Percentiles rank a stretch among this genome's conserved stretches.
Evolutionary conservation across 306 rosid species (phyloP).

Genomic region (Vigna mungo): DNA sequence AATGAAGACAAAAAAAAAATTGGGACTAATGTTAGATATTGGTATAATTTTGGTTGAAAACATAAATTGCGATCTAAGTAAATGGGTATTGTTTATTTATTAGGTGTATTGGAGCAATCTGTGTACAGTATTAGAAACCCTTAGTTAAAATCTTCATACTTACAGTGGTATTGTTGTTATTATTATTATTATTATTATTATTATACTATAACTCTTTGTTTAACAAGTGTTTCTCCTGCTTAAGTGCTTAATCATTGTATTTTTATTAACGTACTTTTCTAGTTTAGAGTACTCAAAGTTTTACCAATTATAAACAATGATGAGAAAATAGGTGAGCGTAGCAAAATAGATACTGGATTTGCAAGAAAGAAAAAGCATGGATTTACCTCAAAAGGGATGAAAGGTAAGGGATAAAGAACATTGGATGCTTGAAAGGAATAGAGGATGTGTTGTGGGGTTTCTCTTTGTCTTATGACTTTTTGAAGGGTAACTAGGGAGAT

Average conservation of each 20-base stretch:
- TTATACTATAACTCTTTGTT: slow-evolving; percentile 4
- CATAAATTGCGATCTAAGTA: slow-evolving; percentile 21
- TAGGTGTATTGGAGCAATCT: slow-evolving; percentile 34
- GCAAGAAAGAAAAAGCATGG: slow-evolving; percentile 51
- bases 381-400: slow-evolving; percentile 90
- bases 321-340: slow-evolving; percentile 51
- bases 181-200: too few species aligned
- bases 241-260: slow-evolving; percentile 29
- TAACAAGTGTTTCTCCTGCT: background rate
- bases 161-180: background rate
- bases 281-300: slow-evolving; percentile 28
- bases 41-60: slow-evolving; percentile 41
- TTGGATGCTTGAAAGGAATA: slow-evolving; percentile 83
- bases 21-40: slow-evolving; percentile 16
- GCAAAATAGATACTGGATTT: slow-evolving; percentile 45
- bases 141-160: background rate
- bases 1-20: slow-evolving; percentile 33
- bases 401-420: slow-evolving; percentile 74
- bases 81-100: slow-evolving; percentile 5
- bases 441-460: slow-evolving; percentile 73
- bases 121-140: slow-evolving; percentile 21
- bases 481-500: slow-evolving; percentile 52
- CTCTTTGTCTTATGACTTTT: slow-evolving; percentile 72
- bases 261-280: background rate
- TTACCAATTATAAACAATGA: slow-evolving; percentile 43